Evolutionary conservation across 768 basidiomycete genomes (phyloP), one percentile per base, ranked within the genome.

Genomic region (Auriscalpium vulgare): DNA sequence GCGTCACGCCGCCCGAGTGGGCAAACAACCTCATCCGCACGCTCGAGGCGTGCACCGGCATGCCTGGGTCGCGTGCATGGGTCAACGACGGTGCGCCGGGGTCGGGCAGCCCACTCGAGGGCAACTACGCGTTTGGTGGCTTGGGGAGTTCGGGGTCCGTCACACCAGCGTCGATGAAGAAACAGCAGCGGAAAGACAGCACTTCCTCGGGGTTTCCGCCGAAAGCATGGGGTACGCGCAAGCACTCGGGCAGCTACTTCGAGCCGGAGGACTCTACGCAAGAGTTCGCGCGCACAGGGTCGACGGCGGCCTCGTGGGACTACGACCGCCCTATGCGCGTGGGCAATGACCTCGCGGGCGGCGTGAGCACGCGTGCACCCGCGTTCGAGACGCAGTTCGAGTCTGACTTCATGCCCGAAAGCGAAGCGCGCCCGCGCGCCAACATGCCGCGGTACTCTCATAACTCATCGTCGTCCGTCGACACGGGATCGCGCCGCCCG

Each of bases 1-100:
- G 68, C 10, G 72, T 97, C 45, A 78, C 83, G 11, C 78, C 83
- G 6, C 95, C 94, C 0, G 71, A 78, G 2, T 98, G 91, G 90
- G 86, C 94, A 1, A 69, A 75, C n/a, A 67, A 76, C 2, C 76
- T 99, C 23, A 84, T 91, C 56, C 78, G 81, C 54, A 85, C 87
- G 2, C 75, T 99, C 40, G 83, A 91, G 51, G 68, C 78, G 10
- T 85, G 85, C 60, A 87, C 87, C 3, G 82, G 86, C 19, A 67
- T 85, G 63, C 87, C 89, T 0, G 85, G 83, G 14, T 78, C 75
- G 52, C 76, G 82, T 23, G 72, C 73, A 50, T 95, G 91, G 91
- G 68, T 89, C 1, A 62, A 77, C 17, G 81, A 90, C 55, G 66
- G 66, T 10, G 66, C 66, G 46, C 69, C 65, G 19, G 68, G 70